Conservation (phyloP, 345 rosid species). For the Gossypium arboreum region DNA sequence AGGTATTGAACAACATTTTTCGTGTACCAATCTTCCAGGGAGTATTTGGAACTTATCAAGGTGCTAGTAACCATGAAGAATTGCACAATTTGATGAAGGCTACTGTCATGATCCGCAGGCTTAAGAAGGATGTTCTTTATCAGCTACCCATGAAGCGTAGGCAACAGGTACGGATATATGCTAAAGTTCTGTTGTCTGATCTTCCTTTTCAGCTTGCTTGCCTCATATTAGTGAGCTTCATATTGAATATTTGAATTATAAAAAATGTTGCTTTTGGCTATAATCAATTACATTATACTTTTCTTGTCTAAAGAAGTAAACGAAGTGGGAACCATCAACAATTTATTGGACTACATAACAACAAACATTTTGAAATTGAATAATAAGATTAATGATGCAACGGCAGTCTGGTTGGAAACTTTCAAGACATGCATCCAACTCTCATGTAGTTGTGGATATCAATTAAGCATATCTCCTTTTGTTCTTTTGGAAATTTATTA, state of each 20-base stretch:
- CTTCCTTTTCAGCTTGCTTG: neutral
- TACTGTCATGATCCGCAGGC: slow-evolving; percentile 92
- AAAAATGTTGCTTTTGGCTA: neutral
- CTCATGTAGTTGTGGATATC: neutral
- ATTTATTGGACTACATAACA: neutral
- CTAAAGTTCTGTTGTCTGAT: neutral
- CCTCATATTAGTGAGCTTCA: slow-evolving; percentile 1
- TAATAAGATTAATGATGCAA: neutral
- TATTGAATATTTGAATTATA: neutral
- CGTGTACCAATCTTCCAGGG: slow-evolving; percentile 46
- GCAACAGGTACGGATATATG: slow-evolving; percentile 58
- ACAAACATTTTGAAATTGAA: neutral
- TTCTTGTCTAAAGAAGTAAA: neutral
- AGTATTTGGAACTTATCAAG: slow-evolving; percentile 79
- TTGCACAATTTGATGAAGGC: slow-evolving; percentile 96
- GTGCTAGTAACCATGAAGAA: slow-evolving; percentile 95
- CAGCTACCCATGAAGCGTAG: slow-evolving; percentile 90
- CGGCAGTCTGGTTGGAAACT: neutral
- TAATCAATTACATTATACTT: slow-evolving; percentile 10
- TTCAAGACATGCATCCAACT: neutral
- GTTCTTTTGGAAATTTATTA: slow-evolving; percentile 11
- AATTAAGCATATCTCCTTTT: slow-evolving; percentile 2
- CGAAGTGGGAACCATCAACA: neutral
- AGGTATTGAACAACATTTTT: slow-evolving; percentile 1
- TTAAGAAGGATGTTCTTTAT: slow-evolving; percentile 83